A percentile compares a stretch with the other conserved stretches of the same genome.
phyloP scores from a whole-genome alignment of 257 asterid species.

The Ophiorrhiza pumila region DNA sequence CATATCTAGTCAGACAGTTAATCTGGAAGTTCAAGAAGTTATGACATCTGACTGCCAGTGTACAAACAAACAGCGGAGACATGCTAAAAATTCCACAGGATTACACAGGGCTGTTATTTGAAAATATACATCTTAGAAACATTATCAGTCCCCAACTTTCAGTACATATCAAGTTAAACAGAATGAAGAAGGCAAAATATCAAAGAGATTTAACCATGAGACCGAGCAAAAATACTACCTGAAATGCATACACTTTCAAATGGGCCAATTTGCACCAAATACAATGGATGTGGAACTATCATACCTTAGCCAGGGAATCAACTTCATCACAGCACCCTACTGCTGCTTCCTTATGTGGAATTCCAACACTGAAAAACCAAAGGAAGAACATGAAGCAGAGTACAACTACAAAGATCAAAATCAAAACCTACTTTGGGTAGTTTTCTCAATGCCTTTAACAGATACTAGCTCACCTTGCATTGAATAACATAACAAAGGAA shows the following conservation, averaged over 20 bases:
- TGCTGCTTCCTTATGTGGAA: constrained; percentile 72
- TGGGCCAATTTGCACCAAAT: background rate
- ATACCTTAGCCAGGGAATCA: constrained; percentile 70
- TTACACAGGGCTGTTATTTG: background rate
- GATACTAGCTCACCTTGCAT: background rate
- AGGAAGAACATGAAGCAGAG: constrained; percentile 19
- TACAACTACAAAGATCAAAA: constrained; percentile 5
- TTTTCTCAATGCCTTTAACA: background rate
- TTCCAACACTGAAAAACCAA: constrained; percentile 48
- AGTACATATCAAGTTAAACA: background rate
- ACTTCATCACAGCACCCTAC: constrained; percentile 65
- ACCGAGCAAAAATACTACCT: too few species aligned
- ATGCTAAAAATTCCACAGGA: background rate
- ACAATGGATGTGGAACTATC: background rate
- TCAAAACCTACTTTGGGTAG: background rate
- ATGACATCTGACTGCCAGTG: background rate
- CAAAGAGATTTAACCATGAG: too few species aligned
- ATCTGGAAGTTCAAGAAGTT: constrained; percentile 1
- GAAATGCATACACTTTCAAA: background rate
- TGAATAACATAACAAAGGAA: background rate
- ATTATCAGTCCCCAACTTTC: background rate
- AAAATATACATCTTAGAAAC: background rate
- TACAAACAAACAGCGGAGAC: background rate
- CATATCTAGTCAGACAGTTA: background rate
- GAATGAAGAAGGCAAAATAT: too few species aligned